phyloP scores from a whole-genome alignment of 805 yeast species.

The Ogataea pini region DNA sequence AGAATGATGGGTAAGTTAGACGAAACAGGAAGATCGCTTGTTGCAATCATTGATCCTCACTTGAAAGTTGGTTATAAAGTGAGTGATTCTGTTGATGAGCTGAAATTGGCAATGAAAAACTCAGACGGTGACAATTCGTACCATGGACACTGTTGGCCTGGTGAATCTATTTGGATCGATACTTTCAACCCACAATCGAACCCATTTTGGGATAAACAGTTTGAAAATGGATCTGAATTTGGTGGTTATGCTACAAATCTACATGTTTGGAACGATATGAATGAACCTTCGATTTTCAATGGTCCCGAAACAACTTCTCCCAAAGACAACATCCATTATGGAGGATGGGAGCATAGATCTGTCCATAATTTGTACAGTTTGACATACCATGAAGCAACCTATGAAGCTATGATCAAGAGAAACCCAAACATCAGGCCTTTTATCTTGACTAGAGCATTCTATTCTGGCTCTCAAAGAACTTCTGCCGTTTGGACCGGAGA shows the following conservation, averaged over 20 bases:
- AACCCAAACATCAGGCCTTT: conserved; percentile 70
- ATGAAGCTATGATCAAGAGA: conserved; percentile 59
- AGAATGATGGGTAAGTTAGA: conserved; percentile 66
- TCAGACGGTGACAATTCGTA: conserved; percentile 47
- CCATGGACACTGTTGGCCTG: conserved; percentile 97
- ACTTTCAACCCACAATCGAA: conserved; percentile 66
- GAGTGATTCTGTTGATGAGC: conserved; percentile 49
- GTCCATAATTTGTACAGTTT: conserved; percentile 85
- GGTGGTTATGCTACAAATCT: conserved; percentile 60
- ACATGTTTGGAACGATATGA: conserved; percentile 97
- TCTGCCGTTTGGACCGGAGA: conserved; percentile 99
- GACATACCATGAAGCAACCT: conserved; percentile 79
- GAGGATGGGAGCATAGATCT: conserved; percentile 87
- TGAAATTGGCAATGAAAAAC: conserved; percentile 47
- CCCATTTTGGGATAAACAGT: conserved; percentile 58
- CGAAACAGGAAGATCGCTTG: conserved; percentile 75
- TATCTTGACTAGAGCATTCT: conserved; percentile 81
- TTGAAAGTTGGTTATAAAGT: conserved; percentile 70
- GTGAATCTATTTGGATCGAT: conserved; percentile 93
- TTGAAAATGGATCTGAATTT: conserved; percentile 45
- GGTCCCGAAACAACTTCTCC: conserved; percentile 95
- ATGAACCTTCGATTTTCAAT: conserved; percentile 91
- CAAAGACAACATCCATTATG: conserved; percentile 75
- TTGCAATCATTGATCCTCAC: conserved; percentile 90
- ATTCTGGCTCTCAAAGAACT: conserved; percentile 86